Conservation (phyloP, 306 rosid species). For the Mucuna pruriens region DNA sequence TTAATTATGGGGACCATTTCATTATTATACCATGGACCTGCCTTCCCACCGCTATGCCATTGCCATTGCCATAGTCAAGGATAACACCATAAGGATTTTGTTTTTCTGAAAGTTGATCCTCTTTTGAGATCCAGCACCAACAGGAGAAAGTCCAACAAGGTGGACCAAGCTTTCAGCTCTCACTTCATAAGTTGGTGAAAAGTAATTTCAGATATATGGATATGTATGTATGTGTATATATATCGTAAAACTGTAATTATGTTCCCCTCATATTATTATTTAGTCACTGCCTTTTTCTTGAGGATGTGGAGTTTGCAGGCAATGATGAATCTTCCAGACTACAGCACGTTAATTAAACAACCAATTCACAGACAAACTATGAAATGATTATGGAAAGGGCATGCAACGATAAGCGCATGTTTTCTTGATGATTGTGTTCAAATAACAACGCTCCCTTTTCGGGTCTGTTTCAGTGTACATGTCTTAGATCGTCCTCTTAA, state of each 20-base stretch:
- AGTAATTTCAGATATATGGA: background rate
- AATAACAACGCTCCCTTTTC: background rate
- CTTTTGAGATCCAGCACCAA: background rate
- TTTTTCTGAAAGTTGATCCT: background rate
- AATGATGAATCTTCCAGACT: constrained; percentile 9
- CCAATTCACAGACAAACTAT: background rate
- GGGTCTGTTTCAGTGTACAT: background rate
- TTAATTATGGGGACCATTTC: constrained; percentile 33
- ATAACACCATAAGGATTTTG: background rate
- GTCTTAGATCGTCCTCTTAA: background rate
- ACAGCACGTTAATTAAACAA: constrained; percentile 16
- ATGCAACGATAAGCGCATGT: background rate
- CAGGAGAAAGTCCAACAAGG: background rate
- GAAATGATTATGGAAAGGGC: background rate
- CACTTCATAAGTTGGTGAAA: background rate
- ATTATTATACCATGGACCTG: constrained; percentile 4
- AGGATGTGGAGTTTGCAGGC: background rate
- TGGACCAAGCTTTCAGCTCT: background rate
- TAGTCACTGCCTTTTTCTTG: background rate
- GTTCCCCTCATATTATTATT: background rate
- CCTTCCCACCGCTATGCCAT: too few relatives aligned
- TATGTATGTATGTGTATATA: background rate
- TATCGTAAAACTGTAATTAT: background rate
- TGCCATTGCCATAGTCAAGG: too few relatives aligned
- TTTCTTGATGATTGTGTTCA: background rate